Percentiles rank a stretch among this genome's conserved stretches.
These are phyloP conservation scores for Cryptococcus hybrid DNA, from an alignment of 1,284 basidiomycete species.

Conservation along the genomic window DNA sequence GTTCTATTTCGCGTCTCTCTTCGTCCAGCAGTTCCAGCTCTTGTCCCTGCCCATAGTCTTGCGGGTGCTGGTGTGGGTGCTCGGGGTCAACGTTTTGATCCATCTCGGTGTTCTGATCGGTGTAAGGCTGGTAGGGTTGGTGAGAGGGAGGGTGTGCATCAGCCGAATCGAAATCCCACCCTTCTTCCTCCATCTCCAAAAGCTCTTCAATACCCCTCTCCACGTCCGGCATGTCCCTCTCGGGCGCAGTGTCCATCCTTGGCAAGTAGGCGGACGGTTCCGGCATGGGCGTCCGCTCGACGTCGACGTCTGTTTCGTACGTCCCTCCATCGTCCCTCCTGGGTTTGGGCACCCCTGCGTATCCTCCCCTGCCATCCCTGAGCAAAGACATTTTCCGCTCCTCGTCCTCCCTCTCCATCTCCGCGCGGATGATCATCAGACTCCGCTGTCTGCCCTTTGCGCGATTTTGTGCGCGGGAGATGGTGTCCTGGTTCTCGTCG, in stretches of 20 bases:
- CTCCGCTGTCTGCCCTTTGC: slow-evolving; percentile 38
- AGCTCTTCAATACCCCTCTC: neutral
- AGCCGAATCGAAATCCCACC: neutral
- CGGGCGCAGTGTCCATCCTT: neutral
- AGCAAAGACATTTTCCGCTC: slow-evolving; percentile 10
- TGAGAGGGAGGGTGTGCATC: too few species aligned
- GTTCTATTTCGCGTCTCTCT: slow-evolving; percentile 12
- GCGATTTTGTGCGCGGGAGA: slow-evolving; percentile 27
- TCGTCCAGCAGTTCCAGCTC: slow-evolving; percentile 9
- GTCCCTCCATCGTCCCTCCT: neutral
- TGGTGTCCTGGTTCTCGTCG: slow-evolving; percentile 13
- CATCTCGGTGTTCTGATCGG: too few species aligned
- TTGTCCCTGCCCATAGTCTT: neutral
- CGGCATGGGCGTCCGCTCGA: neutral
- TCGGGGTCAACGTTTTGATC: too few species aligned
- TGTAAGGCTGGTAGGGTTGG: too few species aligned
- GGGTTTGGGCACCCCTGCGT: slow-evolving; percentile 3
- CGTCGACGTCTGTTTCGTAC: neutral
- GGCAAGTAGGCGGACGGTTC: neutral
- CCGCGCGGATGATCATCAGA: slow-evolving; percentile 34
- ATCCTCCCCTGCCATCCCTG: neutral
- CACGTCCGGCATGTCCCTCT: neutral
- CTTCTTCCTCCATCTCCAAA: neutral
- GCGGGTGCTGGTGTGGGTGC: too few species aligned
- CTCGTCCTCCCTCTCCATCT: slow-evolving; percentile 14